These are phyloP conservation scores for Neurospora sp. DNA, from an alignment of 495 filamentous ascomycete species.

Conservation along the genomic window DNA sequence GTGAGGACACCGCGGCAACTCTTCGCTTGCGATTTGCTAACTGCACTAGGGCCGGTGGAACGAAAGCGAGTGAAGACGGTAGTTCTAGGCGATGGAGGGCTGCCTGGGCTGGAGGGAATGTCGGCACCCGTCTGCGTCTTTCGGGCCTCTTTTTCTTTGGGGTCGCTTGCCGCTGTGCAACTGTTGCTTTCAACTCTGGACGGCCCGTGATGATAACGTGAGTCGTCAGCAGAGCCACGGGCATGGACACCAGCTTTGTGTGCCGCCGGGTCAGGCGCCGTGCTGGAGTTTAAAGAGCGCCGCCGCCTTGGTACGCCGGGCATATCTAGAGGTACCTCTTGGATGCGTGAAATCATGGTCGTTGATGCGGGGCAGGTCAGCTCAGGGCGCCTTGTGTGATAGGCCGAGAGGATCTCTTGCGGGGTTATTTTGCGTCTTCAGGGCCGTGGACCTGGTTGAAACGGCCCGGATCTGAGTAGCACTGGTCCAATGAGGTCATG, in stretches of 20 bases:
- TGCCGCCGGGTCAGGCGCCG: not conserved
- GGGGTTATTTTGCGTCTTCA: conserved; percentile 10
- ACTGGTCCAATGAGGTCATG: conserved; percentile 15
- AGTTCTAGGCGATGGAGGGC: not conserved
- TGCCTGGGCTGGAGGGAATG: not conserved
- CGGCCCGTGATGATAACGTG: not conserved
- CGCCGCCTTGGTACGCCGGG: not conserved
- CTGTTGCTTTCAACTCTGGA: not conserved
- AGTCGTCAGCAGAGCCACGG: not conserved
- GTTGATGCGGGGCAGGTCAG: conserved; percentile 4
- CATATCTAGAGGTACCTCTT: not conserved
- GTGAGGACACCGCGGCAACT: conserved; percentile 1
- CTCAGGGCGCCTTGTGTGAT: conserved; percentile 4
- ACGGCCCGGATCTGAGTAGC: conserved; percentile 21
- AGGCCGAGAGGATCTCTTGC: conserved; percentile 1
- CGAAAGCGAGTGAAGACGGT: not conserved
- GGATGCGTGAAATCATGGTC: conserved; percentile 3
- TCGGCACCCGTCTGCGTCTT: not conserved
- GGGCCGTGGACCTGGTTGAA: conserved; percentile 7
- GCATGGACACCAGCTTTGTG: not conserved
- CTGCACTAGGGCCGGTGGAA: not conserved
- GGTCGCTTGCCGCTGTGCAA: not conserved
- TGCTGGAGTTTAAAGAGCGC: not conserved
- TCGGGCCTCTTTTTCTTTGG: not conserved
- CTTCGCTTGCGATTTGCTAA: not conserved